Evolutionary conservation across 371 early-diverging fungal genomes (phyloP), one percentile per base, ranked within the genome.

Genomic region (Enteropsectra breve): DNA sequence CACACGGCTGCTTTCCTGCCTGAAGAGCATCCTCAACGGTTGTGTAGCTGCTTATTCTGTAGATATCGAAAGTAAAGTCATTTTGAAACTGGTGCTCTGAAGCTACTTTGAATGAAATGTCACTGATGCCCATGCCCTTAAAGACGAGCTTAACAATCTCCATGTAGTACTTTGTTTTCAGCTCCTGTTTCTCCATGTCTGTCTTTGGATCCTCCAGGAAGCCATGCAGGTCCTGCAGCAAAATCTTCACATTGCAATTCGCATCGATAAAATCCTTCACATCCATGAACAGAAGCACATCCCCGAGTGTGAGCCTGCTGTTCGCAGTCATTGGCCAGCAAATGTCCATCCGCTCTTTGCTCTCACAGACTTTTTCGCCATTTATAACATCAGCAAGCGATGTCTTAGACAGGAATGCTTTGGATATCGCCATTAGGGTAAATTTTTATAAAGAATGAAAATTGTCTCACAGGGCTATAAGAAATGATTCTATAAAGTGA

Each of bases 161-260:
- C 77, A 91, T 87, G 81, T 97, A 97, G 85, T 97, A 97, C 70
- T 86, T 83, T 21, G 89, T 87, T 66, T 96, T 88, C 62, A 84
- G 82, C 64, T 85, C 78, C 21, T 95, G 86, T 48, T 89, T 87
- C 60, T 93, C 92, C 75, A 91, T 84, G 24, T 92, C 90, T 29
- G 96, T 90, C 81, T 97, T 96, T 84, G 92, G 84, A 85, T 96
- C 96, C 82, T 97, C 98, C 52, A 97, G 85, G 81, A 90, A 92
- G 46, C 92, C 98, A 79, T 97, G 97, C 62, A 97, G 84, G 80
- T 97, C 93, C 34, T 96, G 96, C 55, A 97, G 80, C 55, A 97
- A 83, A 62, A 97, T 81, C 23, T 84, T 94, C 45, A 97, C 90
- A 85, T 88, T 81, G 80, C 89, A 91, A 36, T 90, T 94, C 54